phyloP scores from a whole-genome alignment of 805 yeast genomes.

The Barnettozyma pratensis region DNA sequence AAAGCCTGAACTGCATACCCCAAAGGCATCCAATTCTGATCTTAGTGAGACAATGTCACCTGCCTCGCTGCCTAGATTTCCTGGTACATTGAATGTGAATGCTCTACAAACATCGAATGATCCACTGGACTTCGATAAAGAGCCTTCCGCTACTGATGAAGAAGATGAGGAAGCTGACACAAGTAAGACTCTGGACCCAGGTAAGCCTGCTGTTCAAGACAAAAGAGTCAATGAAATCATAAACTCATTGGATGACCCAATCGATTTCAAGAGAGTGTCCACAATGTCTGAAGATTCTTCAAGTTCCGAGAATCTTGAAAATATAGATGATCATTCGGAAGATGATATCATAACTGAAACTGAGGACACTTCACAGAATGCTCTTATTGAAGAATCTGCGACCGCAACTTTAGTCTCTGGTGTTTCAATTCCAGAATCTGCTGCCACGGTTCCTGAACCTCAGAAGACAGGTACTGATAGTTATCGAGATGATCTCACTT shows the following conservation, averaged over 20 bases:
- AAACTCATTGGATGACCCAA: conserved; percentile 34
- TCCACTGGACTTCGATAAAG: conserved; percentile 5
- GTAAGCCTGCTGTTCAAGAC: conserved; percentile 24
- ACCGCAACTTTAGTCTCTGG: not conserved
- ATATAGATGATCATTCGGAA: not conserved
- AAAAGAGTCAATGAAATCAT: conserved; percentile 17
- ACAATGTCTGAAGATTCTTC: conserved; percentile 27
- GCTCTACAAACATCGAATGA: conserved; percentile 31
- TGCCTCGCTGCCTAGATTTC: conserved; percentile 36
- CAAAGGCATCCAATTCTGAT: conserved; percentile 11
- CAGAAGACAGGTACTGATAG: no score
- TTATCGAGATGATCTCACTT: no score
- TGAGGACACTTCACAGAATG: not conserved
- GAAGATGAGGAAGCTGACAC: conserved; percentile 2
- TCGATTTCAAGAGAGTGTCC: conserved; percentile 37
- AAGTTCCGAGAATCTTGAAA: not conserved
- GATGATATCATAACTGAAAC: not conserved
- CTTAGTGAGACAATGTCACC: conserved; percentile 17
- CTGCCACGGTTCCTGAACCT: no score
- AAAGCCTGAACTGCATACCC: conserved; percentile 7
- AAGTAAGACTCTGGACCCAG: conserved; percentile 43
- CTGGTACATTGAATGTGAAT: conserved; percentile 41
- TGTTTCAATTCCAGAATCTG: no score
- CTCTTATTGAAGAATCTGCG: not conserved
- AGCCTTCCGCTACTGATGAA: not conserved